Base-by-base conservation (phyloP, 768 basidiomycete genomes). In the Fistulinella prunicolor region DNA sequence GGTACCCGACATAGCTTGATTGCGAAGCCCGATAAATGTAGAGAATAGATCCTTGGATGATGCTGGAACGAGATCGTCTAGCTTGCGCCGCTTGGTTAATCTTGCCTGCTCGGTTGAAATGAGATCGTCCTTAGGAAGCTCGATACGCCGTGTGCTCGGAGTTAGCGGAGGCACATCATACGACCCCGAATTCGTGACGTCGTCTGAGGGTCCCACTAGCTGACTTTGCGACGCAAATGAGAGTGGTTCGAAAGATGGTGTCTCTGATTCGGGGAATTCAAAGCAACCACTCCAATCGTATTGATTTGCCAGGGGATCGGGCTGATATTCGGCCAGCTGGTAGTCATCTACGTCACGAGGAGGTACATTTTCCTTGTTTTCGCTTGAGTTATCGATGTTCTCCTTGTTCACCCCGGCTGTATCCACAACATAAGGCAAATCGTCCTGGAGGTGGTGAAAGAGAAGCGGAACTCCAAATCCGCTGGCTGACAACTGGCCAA, bases 31-130 rank as follows among this genome's bases (percentile, higher is more conserved):
- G 3, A 65, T 49, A 20, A 65, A 65, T 1, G 57, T 43, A 37
- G 45, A 56, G 24, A 65, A 64, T 23, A 65, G 14, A 34, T 63
- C 64, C 28, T 43, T 57, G 23, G 64, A 55, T 36, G 64, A 59
- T 36, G 55, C 37, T 6, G 57, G 60, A 43, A 60, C 52, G 40
- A 53, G 51, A 34, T 53, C 39, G 35, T 66, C 53, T n/a, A 65
- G 44, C 46, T 51, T 65, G 44, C 57, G 57, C 22, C 64, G 64
- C 46, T 65, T 65, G 9, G 42, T 35, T 5, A 10, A 29, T 40
- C 42, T 54, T 10, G 47, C 30, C 6, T 22, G 41, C 17, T 51
- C 51, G 38, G 34, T 30, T 7, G 47, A 44, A 32, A 22, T 24
- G 34, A 32, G 26, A 39, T 30, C 35, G 38, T 50, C 42, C 12